Evolutionary conservation across 2,329 filamentous ascomycete species (phyloP), one percentile per base, ranked within the genome.

Genomic region (Aspergillus texensis): DNA sequence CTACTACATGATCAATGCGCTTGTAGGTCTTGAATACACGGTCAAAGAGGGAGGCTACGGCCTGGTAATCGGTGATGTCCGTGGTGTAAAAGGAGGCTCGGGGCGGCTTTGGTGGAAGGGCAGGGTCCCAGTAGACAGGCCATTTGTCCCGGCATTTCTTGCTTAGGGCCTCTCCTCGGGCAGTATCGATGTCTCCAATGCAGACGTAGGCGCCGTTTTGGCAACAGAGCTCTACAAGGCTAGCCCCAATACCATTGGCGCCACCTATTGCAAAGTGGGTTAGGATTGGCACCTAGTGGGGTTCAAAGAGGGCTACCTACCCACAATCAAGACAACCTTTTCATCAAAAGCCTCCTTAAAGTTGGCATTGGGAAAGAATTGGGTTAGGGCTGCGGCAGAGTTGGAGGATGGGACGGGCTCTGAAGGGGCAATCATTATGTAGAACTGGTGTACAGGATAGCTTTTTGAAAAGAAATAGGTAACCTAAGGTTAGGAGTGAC

Each of bases 1-100:
- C 79, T 24, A 84, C 77, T 6, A 83, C 83, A 63, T 83, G 79
- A 62, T 86, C 83, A 26, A 85, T 77, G 6, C 74, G 74, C 3
- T 81, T 80, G 62, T 82, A 81, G n/a, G 74, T 76, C 8, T 78
- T 71, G 48, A 79, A 78, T 0, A 83, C 82, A 3, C 75, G 64
- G 28, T 83, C 78, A 69, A 85, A 85, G 5, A 86, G 72, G 4
- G 73, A 72, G 34, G 84, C 70, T 32, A 83, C 78, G 16, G 80
- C 78, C n/a, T 76, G 67, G 67, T 85, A 84, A 50, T 77, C 71
- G 11, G 78, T 77, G 10, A 84, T 81, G 69, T 86, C 81, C 36
- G 78, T 77, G 21, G 74, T 69, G 16, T 80, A 74, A 71, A 83
- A 85, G 52, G 72, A 70, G 21, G 69, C 70, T 2, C 70, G 59